Evolutionary conservation across 2,329 filamentous ascomycete species (phyloP).

Genomic region (Metarhizium rileyi): DNA sequence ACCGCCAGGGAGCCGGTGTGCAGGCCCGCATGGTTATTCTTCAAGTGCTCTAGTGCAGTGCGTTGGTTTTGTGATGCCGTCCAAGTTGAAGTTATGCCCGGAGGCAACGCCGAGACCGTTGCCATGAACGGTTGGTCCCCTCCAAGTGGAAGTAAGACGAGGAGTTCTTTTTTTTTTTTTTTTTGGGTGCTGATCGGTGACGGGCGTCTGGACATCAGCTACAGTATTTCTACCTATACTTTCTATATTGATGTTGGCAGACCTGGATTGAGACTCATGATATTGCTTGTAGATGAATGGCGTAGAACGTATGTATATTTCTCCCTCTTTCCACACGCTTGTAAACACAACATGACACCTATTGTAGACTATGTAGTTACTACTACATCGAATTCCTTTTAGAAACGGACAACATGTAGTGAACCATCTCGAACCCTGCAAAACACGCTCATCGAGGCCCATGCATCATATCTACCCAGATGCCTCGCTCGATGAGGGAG

Average conservation of each 20-base stretch:
- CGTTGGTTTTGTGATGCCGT: background rate
- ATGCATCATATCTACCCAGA: too few relatives aligned
- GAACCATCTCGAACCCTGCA: too few relatives aligned
- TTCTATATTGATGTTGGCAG: background rate
- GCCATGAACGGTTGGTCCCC: background rate
- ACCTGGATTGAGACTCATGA: background rate
- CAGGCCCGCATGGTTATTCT: conserved; percentile 22
- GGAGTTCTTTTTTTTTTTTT: background rate
- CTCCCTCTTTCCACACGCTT: too few relatives aligned
- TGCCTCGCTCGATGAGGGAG: too few relatives aligned
- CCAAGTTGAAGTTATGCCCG: background rate
- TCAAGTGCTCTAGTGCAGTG: conserved; percentile 10
- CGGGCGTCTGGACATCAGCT: background rate
- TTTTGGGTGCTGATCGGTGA: too few relatives aligned
- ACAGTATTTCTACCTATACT: background rate
- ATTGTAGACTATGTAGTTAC: too few relatives aligned
- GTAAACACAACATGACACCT: too few relatives aligned
- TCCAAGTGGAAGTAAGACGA: background rate
- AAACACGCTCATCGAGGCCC: too few relatives aligned
- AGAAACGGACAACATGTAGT: background rate
- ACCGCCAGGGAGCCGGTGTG: conserved; percentile 20
- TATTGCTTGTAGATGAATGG: background rate
- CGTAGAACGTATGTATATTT: background rate
- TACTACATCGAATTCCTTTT: too few relatives aligned
- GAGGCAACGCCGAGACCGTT: background rate